phyloP scores from a whole-genome alignment of 2,329 filamentous ascomycete species.

The Domatiomyces catenatus region DNA sequence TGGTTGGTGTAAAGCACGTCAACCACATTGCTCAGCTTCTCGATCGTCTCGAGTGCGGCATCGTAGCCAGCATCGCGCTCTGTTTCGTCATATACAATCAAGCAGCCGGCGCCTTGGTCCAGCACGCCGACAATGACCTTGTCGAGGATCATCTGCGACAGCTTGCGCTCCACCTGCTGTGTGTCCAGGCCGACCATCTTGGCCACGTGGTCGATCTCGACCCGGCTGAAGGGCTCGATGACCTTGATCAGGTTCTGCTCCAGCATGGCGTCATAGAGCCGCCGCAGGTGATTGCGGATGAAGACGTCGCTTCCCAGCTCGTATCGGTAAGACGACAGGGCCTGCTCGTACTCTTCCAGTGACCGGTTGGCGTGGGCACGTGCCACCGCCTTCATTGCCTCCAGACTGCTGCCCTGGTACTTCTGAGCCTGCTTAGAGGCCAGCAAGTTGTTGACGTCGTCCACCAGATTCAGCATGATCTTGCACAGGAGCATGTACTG shows the following conservation, averaged over 20 bases:
- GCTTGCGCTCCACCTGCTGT: slow-evolving; percentile 91
- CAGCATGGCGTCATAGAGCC: slow-evolving; percentile 94
- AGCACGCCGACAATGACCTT: slow-evolving; percentile 96
- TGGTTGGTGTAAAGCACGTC: slow-evolving; percentile 97
- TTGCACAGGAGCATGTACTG: slow-evolving; percentile 99
- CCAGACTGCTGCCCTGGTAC: slow-evolving; percentile 87
- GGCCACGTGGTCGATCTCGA: slow-evolving; percentile 92
- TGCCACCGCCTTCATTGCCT: slow-evolving; percentile 98
- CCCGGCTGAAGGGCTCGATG: slow-evolving; percentile 93
- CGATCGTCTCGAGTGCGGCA: slow-evolving; percentile 82
- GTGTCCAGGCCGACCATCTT: slow-evolving; percentile 96
- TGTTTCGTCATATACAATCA: slow-evolving; percentile 94
- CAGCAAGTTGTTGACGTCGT: slow-evolving; percentile 92
- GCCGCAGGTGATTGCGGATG: slow-evolving; percentile 89
- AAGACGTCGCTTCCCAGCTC: slow-evolving; percentile 90
- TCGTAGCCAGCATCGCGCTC: slow-evolving; percentile 89
- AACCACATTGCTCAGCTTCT: slow-evolving; percentile 92
- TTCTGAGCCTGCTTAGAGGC: slow-evolving; percentile 91
- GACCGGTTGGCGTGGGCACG: slow-evolving; percentile 90
- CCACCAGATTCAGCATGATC: slow-evolving; percentile 94
- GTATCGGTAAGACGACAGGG: slow-evolving; percentile 76
- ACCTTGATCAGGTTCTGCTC: slow-evolving; percentile 99
- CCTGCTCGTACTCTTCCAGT: slow-evolving; percentile 90
- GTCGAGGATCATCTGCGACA: slow-evolving; percentile 98
- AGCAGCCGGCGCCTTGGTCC: slow-evolving; percentile 91